These are phyloP conservation scores for Pyrenula aspistea DNA, from an alignment of 495 filamentous ascomycete genomes.

Conservation along the genomic window DNA sequence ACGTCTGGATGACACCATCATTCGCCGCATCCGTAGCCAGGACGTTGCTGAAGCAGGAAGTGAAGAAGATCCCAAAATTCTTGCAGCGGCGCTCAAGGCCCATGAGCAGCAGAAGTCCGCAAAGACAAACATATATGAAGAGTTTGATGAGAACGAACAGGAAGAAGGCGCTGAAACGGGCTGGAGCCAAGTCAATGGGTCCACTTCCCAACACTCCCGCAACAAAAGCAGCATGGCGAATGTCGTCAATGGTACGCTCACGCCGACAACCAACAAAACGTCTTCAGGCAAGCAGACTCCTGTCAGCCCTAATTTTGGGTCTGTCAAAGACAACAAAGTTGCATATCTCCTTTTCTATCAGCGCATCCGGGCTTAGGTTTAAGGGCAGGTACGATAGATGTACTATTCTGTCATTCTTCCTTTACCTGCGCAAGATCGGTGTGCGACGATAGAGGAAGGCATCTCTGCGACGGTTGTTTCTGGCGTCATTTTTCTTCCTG, in stretches of 20 bases:
- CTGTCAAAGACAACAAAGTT: constrained; percentile 83
- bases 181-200: constrained; percentile 77
- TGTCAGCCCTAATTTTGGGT: constrained; percentile 40
- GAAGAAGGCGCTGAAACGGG: constrained; percentile 47
- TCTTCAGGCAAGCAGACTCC: constrained; percentile 50
- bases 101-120: constrained; percentile 46
- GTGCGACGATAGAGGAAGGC: neutral
- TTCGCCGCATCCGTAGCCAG: constrained; percentile 72
- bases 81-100: constrained; percentile 51
- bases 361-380: constrained; percentile 3
- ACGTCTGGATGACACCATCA: constrained; percentile 84
- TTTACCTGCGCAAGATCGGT: neutral
- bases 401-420: neutral
- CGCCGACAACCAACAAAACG: constrained; percentile 25
- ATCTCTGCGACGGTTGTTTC: neutral
- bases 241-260: constrained; percentile 46
- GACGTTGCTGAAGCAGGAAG: constrained; percentile 82
- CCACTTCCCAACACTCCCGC: constrained; percentile 26
- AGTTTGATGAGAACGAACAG: constrained; percentile 48
- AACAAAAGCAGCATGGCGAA: constrained; percentile 56
- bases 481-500: neutral
- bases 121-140: constrained; percentile 56
- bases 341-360: constrained; percentile 96
- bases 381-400: neutral
- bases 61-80: constrained; percentile 62